Percentiles rank a stretch among this genome's conserved stretches.
phyloP scores from a whole-genome alignment of 768 basidiomycete genomes.

The Coprinopsis sp. region DNA sequence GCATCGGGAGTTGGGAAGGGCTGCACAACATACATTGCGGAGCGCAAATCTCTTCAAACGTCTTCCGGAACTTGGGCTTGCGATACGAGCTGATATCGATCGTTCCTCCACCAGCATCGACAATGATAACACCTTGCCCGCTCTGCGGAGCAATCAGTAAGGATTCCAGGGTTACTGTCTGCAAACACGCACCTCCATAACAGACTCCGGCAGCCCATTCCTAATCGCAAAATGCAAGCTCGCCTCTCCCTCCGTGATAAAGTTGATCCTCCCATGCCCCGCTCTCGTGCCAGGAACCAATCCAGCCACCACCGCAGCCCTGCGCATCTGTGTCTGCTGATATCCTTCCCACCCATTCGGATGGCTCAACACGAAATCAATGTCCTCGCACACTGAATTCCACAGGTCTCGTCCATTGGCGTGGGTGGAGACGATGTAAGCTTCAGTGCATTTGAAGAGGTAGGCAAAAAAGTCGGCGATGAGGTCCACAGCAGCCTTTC shows the following conservation, averaged over 20 bases:
- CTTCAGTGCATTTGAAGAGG: conserved; percentile 37
- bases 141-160: conserved; percentile 22
- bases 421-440: conserved; percentile 46
- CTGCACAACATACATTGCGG: conserved; percentile 32
- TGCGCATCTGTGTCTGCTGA: conserved; percentile 54
- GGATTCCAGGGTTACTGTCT: background rate
- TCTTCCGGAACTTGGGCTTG: conserved; percentile 19
- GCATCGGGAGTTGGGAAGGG: background rate
- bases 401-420: conserved; percentile 40
- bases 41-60: conserved; percentile 46
- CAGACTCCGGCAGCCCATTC: conserved; percentile 38
- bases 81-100: conserved; percentile 58
- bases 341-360: conserved; percentile 64
- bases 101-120: conserved; percentile 63
- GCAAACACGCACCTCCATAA: conserved; percentile 22
- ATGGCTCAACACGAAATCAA: conserved; percentile 53
- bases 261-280: conserved; percentile 41
- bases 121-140: conserved; percentile 45
- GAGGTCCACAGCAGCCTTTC: conserved; percentile 37
- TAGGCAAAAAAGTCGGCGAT: conserved; percentile 51
- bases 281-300: conserved; percentile 37
- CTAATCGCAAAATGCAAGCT: conserved; percentile 54
- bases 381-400: conserved; percentile 35
- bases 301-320: conserved; percentile 47
- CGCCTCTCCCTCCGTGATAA: conserved; percentile 65